Percentiles rank a stretch among this genome's conserved stretches.
These are phyloP conservation scores for Trebouxia sp. DNA, from an alignment of 139 green algal species.

Conservation along the genomic window DNA sequence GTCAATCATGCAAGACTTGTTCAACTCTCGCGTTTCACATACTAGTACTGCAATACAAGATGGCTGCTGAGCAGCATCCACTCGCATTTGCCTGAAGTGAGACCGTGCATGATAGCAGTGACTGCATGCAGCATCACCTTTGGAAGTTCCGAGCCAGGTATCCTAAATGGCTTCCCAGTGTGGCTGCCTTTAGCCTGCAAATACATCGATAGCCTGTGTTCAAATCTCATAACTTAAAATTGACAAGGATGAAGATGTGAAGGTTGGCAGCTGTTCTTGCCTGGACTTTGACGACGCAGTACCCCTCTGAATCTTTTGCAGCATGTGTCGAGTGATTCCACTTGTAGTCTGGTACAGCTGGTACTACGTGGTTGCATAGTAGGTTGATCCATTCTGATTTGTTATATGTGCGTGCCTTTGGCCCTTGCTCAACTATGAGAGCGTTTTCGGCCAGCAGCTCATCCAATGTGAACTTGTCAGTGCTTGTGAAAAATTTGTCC, in stretches of 20 bases:
- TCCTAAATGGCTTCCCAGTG: constrained; percentile 37
- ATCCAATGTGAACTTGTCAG: constrained; percentile 19
- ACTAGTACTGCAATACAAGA: background rate
- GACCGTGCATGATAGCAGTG: background rate
- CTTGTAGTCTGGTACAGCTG: constrained; percentile 48
- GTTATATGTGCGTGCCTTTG: constrained; percentile 6
- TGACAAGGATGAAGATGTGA: background rate
- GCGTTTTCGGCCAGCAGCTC: constrained; percentile 27
- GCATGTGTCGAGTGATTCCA: constrained; percentile 38
- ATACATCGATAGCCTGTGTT: background rate
- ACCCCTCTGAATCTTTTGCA: constrained; percentile 36
- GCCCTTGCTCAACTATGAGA: background rate
- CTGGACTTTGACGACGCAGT: constrained; percentile 28
- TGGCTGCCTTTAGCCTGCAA: constrained; percentile 40
- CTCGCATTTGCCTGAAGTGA: background rate
- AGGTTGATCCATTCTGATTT: constrained; percentile 34
- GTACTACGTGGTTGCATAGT: constrained; percentile 26
- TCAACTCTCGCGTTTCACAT: background rate
- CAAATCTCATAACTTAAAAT: background rate
- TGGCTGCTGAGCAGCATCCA: background rate
- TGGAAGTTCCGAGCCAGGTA: constrained; percentile 36
- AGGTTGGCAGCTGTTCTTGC: background rate
- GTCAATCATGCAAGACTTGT: background rate
- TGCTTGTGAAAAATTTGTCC: constrained; percentile 28
- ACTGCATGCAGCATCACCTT: background rate